Conservation (phyloP, 2,329 filamentous ascomycete genomes). For the Scortechinia acanthostroma region DNA sequence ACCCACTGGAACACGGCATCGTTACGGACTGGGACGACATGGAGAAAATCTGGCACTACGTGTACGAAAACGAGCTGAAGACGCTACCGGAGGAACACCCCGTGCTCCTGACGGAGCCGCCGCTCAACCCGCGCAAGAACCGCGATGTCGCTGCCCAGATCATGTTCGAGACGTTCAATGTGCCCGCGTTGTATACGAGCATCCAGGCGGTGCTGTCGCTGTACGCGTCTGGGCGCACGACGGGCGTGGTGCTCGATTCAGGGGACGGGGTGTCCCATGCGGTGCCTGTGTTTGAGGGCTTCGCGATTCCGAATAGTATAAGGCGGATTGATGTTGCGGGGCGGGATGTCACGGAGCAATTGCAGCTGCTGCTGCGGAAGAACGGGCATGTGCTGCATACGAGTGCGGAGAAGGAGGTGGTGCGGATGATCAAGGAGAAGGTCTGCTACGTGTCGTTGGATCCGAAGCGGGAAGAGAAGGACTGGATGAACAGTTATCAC, state of each 20-base stretch:
- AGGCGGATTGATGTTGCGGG: conserved; percentile 92
- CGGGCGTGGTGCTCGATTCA: conserved; percentile 88
- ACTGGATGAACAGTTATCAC: conserved; percentile 76
- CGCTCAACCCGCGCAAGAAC: conserved; percentile 89
- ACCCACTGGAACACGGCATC: conserved; percentile 93
- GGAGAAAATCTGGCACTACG: conserved; percentile 98
- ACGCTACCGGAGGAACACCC: conserved; percentile 97
- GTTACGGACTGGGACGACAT: conserved; percentile 99
- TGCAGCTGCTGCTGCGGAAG: conserved; percentile 86
- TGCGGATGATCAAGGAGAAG: conserved; percentile 92
- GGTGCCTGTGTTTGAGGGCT: conserved; percentile 95
- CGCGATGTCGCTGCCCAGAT: conserved; percentile 95
- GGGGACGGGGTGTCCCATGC: conserved; percentile 96
- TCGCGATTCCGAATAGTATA: conserved; percentile 92
- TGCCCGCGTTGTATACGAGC: conserved; percentile 89
- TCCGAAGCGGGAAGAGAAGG: conserved; percentile 90
- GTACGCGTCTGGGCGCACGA: conserved; percentile 91
- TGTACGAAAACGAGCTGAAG: conserved; percentile 92
- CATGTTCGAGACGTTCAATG: conserved; percentile 97
- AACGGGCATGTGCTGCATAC: conserved; percentile 93
- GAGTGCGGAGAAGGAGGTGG: conserved; percentile 98
- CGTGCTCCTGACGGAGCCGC: conserved; percentile 90
- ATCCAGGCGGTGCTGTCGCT: conserved; percentile 94
- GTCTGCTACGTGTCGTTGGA: conserved; percentile 86
- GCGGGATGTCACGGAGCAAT: conserved; percentile 88